phyloP scores from a whole-genome alignment of 495 filamentous ascomycete species.

The Letharia lupina region DNA sequence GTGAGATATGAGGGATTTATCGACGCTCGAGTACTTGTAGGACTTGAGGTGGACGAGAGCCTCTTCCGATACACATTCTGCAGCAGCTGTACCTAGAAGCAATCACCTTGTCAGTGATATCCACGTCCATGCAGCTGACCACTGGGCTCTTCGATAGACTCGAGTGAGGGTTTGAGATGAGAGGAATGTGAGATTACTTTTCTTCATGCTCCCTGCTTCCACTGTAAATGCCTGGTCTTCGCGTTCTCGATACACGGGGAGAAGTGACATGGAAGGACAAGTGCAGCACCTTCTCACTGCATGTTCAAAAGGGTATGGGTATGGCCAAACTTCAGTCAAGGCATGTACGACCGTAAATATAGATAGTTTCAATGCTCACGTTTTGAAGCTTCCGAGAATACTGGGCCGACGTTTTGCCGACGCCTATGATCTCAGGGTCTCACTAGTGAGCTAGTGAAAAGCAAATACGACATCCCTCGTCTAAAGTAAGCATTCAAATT shows the following conservation, averaged over 20 bases:
- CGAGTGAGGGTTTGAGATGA: not conserved
- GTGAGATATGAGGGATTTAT: constrained; percentile 88
- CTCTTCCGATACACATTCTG: constrained; percentile 60
- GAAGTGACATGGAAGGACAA: constrained; percentile 11
- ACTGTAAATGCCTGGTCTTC: not conserved
- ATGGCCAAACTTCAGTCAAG: not conserved
- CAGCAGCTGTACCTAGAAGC: constrained; percentile 35
- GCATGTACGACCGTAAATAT: not conserved
- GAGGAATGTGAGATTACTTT: not conserved
- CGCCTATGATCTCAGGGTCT: too few relatives aligned
- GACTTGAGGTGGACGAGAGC: constrained; percentile 74
- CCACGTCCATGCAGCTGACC: not conserved
- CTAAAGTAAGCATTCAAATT: too few relatives aligned
- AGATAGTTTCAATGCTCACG: not conserved
- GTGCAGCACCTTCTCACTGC: not conserved
- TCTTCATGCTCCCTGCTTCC: constrained; percentile 11
- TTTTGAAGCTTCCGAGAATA: not conserved
- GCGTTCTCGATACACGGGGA: constrained; percentile 12
- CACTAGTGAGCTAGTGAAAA: too few relatives aligned
- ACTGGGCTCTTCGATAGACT: not conserved
- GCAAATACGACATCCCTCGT: too few relatives aligned
- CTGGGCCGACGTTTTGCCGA: not conserved
- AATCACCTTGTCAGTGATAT: not conserved
- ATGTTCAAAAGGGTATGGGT: not conserved
- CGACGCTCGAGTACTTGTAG: constrained; percentile 95